Evolutionary conservation across 2,329 filamentous ascomycete genomes (phyloP).

Genomic region (Pleochaeta shiraiana): DNA sequence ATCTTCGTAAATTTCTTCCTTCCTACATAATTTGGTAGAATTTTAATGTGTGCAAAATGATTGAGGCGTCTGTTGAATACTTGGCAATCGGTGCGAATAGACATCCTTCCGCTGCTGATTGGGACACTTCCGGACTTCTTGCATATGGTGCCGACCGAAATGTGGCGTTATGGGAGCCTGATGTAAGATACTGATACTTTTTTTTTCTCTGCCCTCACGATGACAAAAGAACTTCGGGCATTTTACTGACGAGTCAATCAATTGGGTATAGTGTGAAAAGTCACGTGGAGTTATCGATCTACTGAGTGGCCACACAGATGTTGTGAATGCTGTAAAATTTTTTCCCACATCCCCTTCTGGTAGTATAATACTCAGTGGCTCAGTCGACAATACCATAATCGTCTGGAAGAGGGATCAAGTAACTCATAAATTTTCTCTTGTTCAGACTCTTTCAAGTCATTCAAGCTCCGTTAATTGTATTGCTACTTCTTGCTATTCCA

Average conservation of each 20-base stretch:
- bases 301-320: conserved; percentile 54
- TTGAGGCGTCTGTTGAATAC: conserved; percentile 13
- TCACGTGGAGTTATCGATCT: conserved; percentile 38
- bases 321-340: conserved; percentile 70
- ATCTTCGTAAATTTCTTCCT: too few relatives aligned
- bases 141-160: conserved; percentile 82
- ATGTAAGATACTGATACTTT: conserved; percentile 23
- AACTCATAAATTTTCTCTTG: conserved; percentile 16
- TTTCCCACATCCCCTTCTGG: conserved; percentile 31
- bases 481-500: conserved; percentile 18
- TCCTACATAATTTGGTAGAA: too few relatives aligned
- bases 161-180: conserved; percentile 70
- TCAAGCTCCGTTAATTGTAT: conserved; percentile 54
- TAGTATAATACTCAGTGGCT: conserved; percentile 54
- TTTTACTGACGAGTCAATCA: too few relatives aligned
- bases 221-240: too few relatives aligned
- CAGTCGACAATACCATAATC: conserved; percentile 56
- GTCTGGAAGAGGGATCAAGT: conserved; percentile 38
- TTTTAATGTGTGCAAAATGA: too few relatives aligned
- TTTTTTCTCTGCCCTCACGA: not conserved
- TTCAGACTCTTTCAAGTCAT: conserved; percentile 39
- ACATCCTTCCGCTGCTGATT: conserved; percentile 77
- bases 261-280: conserved; percentile 12
- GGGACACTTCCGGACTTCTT: conserved; percentile 51
- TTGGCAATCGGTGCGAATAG: conserved; percentile 62